Evolutionary conservation across 768 basidiomycete genomes (phyloP), one percentile per base, ranked within the genome.

Genomic region (Pleurotus platypus): DNA sequence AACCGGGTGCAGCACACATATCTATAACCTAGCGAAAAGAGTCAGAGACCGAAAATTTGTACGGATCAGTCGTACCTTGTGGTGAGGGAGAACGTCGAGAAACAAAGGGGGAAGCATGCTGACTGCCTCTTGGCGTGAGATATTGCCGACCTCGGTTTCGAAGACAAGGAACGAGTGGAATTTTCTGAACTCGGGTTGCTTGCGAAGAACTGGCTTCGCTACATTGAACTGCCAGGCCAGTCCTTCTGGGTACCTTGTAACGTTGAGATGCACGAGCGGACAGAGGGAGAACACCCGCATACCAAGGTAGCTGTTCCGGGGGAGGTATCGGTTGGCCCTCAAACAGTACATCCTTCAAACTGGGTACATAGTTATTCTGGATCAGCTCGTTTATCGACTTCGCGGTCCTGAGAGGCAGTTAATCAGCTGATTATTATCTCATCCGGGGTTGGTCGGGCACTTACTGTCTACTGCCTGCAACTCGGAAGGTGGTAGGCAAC

Each of bases 61-160:
- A 6, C 27, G 4, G 5, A 55, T 18, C 6, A 57, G 45, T 27
- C 79, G 54, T 66, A 86, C 90, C 64, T 75, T 78, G 69, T 98
- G 96, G 67, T 97, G 90, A 0, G 97, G 92, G 65, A 92, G 78
- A 16, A 98, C 92, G 56, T 94, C 91, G 35, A 99, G 82, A 63
- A 98, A 86, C 2, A 99, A 81, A 0, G 97, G 96, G 4, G 97
- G 97, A n/a, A 99, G 77, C 97, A 99, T 99, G 68, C 93, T 96
- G 57, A 99, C 97, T 15, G 93, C 94, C 71, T 99, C 97, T 70
- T 98, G 95, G 18, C 97, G 78, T 11, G 94, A 96, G 47, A 98
- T 79, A 64, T 99, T 99, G 47, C 97, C 94, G 27, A 95, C 92
- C 75, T 98, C 97, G 0, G 97, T 98, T 75, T 99, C 97, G 61